Evolutionary conservation across 2,329 filamentous ascomycete species (phyloP), one percentile per base, ranked within the genome.

Genomic region (Xylariaceae sp.): DNA sequence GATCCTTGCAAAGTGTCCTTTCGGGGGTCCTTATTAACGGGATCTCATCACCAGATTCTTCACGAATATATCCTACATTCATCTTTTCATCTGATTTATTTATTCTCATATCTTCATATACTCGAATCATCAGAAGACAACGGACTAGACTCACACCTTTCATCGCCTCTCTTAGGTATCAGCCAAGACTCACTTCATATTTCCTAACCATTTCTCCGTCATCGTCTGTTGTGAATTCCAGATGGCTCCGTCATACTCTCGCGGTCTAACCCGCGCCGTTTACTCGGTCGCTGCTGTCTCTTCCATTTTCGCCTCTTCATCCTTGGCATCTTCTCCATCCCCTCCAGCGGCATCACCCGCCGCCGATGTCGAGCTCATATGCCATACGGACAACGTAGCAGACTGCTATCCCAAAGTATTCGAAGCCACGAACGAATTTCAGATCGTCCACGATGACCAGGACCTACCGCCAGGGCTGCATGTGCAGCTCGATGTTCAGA

Each of bases 351-450:
- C 55, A 49, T 73, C 73, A 34, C 73, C 73, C 4, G 69, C 75
- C 4, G 72, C 76, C 59, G 74, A 79, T 39, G 68, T 72, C n/a
- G 81, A 86, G 47, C 73, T 88, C 57, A 87, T 89, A 71, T 89
- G 87, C 65, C 84, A 86, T 70, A 83, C 82, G 48, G 75, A 79
- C 52, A 78, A 86, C 65, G 74, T 78, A 0, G 72, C 78, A 51
- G 85, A 88, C 59, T 89, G 87, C 71, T 89, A 89, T 65, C 85
- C 86, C 1, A 80, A 78, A 52, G 63, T 86, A 1, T 89, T 89
- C 61, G 76, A 81, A 57, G 77, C 87, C 1, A 89, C 86, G 1
- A 74, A 85, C 52, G 79, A 87, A 58, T 89, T 89, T 64, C 85
- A 88, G 70, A 68, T 73, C 6, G 78, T 89, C 47, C 83, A 78